These are phyloP conservation scores for Penicillium parvum DNA, from an alignment of 495 filamentous ascomycete species.

Conservation along the genomic window DNA sequence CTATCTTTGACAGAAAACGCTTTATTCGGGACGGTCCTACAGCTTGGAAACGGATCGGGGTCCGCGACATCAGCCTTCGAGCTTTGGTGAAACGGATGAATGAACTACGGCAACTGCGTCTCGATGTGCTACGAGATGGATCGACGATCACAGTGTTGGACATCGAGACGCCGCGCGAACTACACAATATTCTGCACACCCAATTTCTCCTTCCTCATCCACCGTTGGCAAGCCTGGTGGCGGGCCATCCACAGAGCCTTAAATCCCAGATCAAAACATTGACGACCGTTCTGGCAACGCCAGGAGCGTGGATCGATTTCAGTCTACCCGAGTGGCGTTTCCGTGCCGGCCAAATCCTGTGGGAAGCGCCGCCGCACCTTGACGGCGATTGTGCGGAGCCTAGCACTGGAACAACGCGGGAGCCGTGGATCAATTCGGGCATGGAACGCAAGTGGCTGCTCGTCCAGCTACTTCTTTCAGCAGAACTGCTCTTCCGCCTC, in stretches of 20 bases:
- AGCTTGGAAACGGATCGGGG: slow-evolving; percentile 41
- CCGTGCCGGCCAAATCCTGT: slow-evolving; percentile 74
- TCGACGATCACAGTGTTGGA: slow-evolving; percentile 39
- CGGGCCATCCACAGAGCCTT: slow-evolving; percentile 34
- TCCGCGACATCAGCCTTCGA: slow-evolving; percentile 34
- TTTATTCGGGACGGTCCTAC: slow-evolving; percentile 32
- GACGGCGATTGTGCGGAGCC: slow-evolving; percentile 49
- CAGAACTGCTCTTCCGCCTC: slow-evolving; percentile 70
- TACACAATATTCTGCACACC: slow-evolving; percentile 43
- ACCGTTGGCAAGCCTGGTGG: slow-evolving; percentile 15
- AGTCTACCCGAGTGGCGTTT: slow-evolving; percentile 76
- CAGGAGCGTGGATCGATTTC: slow-evolving; percentile 70
- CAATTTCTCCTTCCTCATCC: slow-evolving; percentile 40
- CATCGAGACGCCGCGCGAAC: slow-evolving; percentile 35
- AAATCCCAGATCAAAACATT: slow-evolving; percentile 51
- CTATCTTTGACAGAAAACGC: slow-evolving; percentile 31
- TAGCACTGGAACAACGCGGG: slow-evolving; percentile 29
- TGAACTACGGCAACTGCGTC: slow-evolving; percentile 36
- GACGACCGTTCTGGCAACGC: slow-evolving; percentile 39
- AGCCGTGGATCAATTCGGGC: slow-evolving; percentile 32
- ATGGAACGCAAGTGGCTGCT: slow-evolving; percentile 71
- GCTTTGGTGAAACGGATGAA: slow-evolving; percentile 41
- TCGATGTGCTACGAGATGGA: slow-evolving; percentile 31
- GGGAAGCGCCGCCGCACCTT: slow-evolving; percentile 52
- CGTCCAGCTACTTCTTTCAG: slow-evolving; percentile 72